phyloP scores from a whole-genome alignment of 148 eudicot genomes.

The Fagopyrum esculentum region DNA sequence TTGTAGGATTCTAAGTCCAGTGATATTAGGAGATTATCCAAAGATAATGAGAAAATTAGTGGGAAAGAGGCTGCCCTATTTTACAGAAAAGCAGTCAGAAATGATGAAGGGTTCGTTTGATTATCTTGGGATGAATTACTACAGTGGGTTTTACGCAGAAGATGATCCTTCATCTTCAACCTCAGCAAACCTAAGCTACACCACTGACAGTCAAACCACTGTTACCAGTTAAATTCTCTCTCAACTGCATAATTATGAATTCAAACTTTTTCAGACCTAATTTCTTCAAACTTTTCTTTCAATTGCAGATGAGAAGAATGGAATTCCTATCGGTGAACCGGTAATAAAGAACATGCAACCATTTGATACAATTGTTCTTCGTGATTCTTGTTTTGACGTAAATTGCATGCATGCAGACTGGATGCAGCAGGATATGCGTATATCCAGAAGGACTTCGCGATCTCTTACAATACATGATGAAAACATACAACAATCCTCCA shows the following conservation, averaged over 20 bases:
- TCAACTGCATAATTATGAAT: not conserved
- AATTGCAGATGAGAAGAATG: constrained; percentile 1
- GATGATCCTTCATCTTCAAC: not conserved
- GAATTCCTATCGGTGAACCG: constrained; percentile 12
- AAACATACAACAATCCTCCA: constrained; percentile 24
- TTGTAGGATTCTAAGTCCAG: constrained; percentile 25
- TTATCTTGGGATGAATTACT: constrained; percentile 26
- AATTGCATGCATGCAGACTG: constrained; percentile 3
- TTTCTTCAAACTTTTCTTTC: not conserved
- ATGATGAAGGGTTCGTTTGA: constrained; percentile 21
- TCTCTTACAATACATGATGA: constrained; percentile 19
- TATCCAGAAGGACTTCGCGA: constrained; percentile 17
- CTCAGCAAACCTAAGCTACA: not conserved
- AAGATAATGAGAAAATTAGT: constrained; percentile 15
- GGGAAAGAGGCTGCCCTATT: constrained; percentile 20
- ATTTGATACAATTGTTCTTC: not conserved
- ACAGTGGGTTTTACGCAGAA: constrained; percentile 9
- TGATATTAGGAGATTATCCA: constrained; percentile 22
- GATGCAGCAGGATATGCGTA: not conserved
- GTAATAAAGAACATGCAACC: not conserved
- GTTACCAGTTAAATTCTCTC: constrained; percentile 9
- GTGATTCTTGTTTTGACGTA: not conserved
- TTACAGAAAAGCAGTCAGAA: constrained; percentile 8
- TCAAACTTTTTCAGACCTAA: not conserved
- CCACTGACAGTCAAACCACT: constrained; percentile 19